A percentile compares a stretch with the other conserved stretches of the same genome.
Conservation (phyloP, 2,329 filamentous ascomycete species). For the Thielaviopsis musarum region DNA sequence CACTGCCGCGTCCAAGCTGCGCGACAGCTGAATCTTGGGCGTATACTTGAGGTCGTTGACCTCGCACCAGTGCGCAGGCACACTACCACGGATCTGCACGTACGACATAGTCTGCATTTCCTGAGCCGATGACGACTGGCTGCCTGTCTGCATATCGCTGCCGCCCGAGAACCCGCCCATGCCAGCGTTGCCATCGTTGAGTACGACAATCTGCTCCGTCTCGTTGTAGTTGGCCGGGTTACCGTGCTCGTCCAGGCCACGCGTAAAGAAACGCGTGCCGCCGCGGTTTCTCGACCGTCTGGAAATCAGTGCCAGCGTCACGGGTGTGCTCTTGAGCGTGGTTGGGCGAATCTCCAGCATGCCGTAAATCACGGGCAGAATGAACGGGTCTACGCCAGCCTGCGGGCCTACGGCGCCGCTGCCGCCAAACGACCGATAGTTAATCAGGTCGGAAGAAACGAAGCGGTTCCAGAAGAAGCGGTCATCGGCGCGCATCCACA, state of each 20-base stretch:
- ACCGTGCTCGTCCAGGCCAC: constrained; percentile 82
- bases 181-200: constrained; percentile 65
- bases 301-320: constrained; percentile 79
- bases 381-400: constrained; percentile 70
- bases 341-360: constrained; percentile 87
- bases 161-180: constrained; percentile 68
- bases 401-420: constrained; percentile 53
- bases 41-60: constrained; percentile 86
- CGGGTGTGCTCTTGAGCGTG: constrained; percentile 62
- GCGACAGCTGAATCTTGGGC: constrained; percentile 65
- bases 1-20: constrained; percentile 64
- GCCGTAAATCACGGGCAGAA: constrained; percentile 88
- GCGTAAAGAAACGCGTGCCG: constrained; percentile 87
- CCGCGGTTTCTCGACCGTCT: constrained; percentile 74
- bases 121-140: constrained; percentile 33
- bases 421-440: constrained; percentile 54
- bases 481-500: constrained; percentile 89
- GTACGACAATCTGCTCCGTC: constrained; percentile 79
- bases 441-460: constrained; percentile 76
- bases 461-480: constrained; percentile 99
- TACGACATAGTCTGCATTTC: constrained; percentile 87
- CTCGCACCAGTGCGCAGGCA: constrained; percentile 92
- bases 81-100: constrained; percentile 89
- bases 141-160: constrained; percentile 58
- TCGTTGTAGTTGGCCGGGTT: constrained; percentile 99